A percentile compares a stretch with the other conserved stretches of the same genome.
phyloP scores from a whole-genome alignment of 2,329 filamentous ascomycete genomes.

The Tolypocladium ophioglossoides region DNA sequence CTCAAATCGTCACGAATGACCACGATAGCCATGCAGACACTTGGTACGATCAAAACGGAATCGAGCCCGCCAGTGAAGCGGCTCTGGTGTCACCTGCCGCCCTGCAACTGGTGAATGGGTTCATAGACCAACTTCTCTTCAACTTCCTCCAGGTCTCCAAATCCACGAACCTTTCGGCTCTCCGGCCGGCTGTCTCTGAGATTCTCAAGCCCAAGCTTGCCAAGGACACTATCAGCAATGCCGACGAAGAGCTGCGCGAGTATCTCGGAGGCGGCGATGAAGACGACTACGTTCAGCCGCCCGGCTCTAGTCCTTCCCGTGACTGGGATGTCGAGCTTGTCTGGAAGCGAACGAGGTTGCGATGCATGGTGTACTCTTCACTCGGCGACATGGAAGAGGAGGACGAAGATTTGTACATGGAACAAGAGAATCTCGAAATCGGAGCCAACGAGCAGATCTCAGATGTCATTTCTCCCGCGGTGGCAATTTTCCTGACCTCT shows the following conservation, averaged over 20 bases:
- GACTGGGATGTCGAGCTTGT: conserved; percentile 86
- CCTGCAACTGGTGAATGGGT: conserved; percentile 73
- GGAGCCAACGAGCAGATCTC: conserved; percentile 46
- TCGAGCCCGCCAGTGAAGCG: conserved; percentile 54
- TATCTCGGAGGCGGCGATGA: conserved; percentile 73
- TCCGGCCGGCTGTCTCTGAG: conserved; percentile 75
- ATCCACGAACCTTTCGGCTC: conserved; percentile 62
- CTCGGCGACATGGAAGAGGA: conserved; percentile 96
- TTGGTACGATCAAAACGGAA: conserved; percentile 58
- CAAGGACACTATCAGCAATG: conserved; percentile 69
- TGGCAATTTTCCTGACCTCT: conserved; percentile 91
- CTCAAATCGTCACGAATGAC: conserved; percentile 83
- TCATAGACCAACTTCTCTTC: conserved; percentile 88
- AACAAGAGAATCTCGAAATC: conserved; percentile 62
- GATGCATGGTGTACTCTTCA: conserved; percentile 97
- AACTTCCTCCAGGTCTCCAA: conserved; percentile 74
- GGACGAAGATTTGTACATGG: conserved; percentile 82
- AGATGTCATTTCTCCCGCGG: conserved; percentile 73
- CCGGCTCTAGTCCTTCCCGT: conserved; percentile 34
- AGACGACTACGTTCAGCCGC: conserved; percentile 54
- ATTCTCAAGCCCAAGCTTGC: conserved; percentile 85
- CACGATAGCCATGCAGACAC: conserved; percentile 64
- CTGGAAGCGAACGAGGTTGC: conserved; percentile 85
- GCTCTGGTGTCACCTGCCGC: conserved; percentile 65
- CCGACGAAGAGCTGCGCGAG: conserved; percentile 78